Evolutionary conservation across 352 stramenopile species (phyloP), one percentile per base, ranked within the genome.

Genomic region (Phytopythium sindhum): DNA sequence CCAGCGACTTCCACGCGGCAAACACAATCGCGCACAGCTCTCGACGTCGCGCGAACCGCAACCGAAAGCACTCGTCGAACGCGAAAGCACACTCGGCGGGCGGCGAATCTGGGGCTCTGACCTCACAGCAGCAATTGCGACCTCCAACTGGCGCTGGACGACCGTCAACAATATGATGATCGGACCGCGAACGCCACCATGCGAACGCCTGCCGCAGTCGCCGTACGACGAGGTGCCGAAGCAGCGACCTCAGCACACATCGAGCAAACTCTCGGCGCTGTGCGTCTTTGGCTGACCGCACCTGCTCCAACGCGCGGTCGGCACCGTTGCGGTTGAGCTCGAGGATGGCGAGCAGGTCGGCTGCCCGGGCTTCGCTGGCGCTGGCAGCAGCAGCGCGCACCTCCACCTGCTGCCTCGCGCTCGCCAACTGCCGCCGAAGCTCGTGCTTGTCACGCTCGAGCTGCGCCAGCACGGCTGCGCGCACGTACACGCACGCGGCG

Each of bases 301-400:
- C 57, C 37, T 73, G 44, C 33, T 56, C 53, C 31, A 84, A 42
- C 7, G 69, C 76, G 44, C 70, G 67, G 63, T 85, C 68, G 1
- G 78, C 74, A 7, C 82, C 76, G 31, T 61, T 72, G 60, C 84
- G 85, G 63, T 89, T 89, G 68, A 89, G 69, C 63, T 84, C 74
- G 55, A 89, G 68, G 74, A 89, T 88, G 44, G 76, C 84, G 63
- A 89, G 67, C 57, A 89, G 61, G 55, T 89, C 80, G 53, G 84
- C 85, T 33, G 86, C 68, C 48, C 85, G 83, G 50, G 74, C 68
- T 47, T 87, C 70, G 51, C 67, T 75, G 10, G 67, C 74, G 42
- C 64, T 54, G 0, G 80, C 63, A 12, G 80, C 65, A 0, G 80
- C 72, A 0, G 69, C 66, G 35, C 59, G 74, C 9, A 47, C 59